Evolutionary conservation across 768 basidiomycete genomes (phyloP), one percentile per base, ranked within the genome.

Genomic region (Chalciporus sphaerocephalus): DNA sequence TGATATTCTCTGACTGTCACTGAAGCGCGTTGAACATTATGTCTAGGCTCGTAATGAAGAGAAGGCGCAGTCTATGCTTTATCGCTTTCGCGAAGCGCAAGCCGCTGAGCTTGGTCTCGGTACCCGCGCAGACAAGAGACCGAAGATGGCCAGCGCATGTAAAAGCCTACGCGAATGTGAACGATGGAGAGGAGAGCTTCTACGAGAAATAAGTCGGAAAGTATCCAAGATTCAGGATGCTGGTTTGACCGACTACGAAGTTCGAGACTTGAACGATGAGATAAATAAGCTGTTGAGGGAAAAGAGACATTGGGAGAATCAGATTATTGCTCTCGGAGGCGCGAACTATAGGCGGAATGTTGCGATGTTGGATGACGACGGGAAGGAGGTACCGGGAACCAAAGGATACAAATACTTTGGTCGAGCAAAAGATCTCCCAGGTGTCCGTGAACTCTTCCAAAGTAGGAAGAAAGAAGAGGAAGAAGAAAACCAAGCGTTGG

Each of bases 381-480:
- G 95, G 10, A 88, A 87, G 65, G 93, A 97, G 65, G 93, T 97
- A 0, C 94, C 93, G 0, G 93, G 93, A 2, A 96, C 93, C 8
- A 87, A 95, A 57, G 95, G 95, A 49, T 98, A 98, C 79, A 98
- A 97, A 93, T 98, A 97, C 67, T 98, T 99, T 64, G 95, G 94
- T 46, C 85, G 94, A 22, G 92, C 95, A 4, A 95, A 92, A 64
- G 95, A 98, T 44, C 72, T 99, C 2, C 95, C 95, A 0, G 94
- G 95, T 30, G 92, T 97, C 10, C 84, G 85, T 47, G 95, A 98
- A 65, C 78, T 99, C n/a, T 98, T 97, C 60, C 74, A 86, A 61
- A 83, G 84, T 63, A 79, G 84, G 36, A 87, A 92, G 67, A 79
- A 82, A 56, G 89, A 93, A 40, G 90, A 89, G 37, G 87, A 90